Percentiles rank a stretch among this genome's conserved stretches.
phyloP scores from a whole-genome alignment of 1,284 basidiomycete species.

The Cutaneotrichosporon sp. region DNA sequence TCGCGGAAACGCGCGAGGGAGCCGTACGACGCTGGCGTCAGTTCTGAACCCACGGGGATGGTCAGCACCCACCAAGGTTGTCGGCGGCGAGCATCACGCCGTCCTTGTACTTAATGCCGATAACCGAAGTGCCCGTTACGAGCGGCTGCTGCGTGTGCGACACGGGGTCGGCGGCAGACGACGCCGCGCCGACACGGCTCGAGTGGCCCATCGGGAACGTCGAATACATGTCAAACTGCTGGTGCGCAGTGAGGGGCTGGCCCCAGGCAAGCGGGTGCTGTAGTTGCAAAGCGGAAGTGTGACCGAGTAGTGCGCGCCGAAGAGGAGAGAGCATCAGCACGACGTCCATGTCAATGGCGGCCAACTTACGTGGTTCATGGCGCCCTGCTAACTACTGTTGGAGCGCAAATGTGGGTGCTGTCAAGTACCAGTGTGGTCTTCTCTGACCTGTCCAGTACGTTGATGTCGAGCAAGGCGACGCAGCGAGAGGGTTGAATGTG shows the following conservation, averaged over 20 bases:
- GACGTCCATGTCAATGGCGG: not conserved
- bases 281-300: too few relatives aligned
- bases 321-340: slow-evolving; percentile 3
- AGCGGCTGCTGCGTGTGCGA: slow-evolving; percentile 63
- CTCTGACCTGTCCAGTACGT: not conserved
- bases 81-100: slow-evolving; percentile 99
- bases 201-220: slow-evolving; percentile 28
- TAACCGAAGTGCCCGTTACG: slow-evolving; percentile 91
- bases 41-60: not conserved
- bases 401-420: not conserved
- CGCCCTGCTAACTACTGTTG: not conserved
- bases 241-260: slow-evolving; percentile 36
- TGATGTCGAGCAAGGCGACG: not conserved
- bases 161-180: slow-evolving; percentile 14
- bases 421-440: not conserved
- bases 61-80: slow-evolving; percentile 66
- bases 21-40: slow-evolving; percentile 81
- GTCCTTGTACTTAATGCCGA: slow-evolving; percentile 90
- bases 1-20: slow-evolving; percentile 97
- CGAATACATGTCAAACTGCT: slow-evolving; percentile 41
- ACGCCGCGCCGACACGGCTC: slow-evolving; percentile 5
- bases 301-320: not conserved
- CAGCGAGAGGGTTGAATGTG: too few relatives aligned
- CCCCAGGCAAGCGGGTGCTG: slow-evolving; percentile 48
- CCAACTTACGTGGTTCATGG: slow-evolving; percentile 28